phyloP scores from a whole-genome alignment of 495 filamentous ascomycete genomes.

The Penicillium simplicissimum region DNA sequence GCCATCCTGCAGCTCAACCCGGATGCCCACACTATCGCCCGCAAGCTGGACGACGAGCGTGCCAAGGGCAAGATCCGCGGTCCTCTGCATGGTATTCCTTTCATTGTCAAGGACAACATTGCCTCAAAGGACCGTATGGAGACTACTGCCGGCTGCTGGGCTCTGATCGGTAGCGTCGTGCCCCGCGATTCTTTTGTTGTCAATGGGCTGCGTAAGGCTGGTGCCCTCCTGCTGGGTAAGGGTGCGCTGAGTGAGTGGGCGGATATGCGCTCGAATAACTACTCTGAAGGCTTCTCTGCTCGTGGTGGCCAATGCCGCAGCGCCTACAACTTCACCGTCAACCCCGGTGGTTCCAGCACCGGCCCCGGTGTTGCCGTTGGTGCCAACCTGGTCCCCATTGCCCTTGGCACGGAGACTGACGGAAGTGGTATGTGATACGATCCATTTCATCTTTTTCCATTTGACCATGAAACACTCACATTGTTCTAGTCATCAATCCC shows the following conservation, averaged over 20 bases:
- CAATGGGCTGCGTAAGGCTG: conserved; percentile 58
- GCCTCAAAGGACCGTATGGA: conserved; percentile 69
- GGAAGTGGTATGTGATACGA: conserved; percentile 52
- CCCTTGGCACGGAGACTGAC: conserved; percentile 74
- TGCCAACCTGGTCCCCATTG: conserved; percentile 61
- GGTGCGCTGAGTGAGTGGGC: conserved; percentile 74
- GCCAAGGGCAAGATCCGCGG: conserved; percentile 53
- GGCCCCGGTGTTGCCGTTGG: conserved; percentile 64
- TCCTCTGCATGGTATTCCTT: conserved; percentile 70
- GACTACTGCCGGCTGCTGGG: conserved; percentile 60
- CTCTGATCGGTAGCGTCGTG: conserved; percentile 62
- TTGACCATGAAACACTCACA: neutral
- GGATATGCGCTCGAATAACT: conserved; percentile 68
- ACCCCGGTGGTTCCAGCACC: conserved; percentile 65
- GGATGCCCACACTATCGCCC: conserved; percentile 59
- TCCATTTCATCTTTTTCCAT: neutral
- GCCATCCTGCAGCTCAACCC: conserved; percentile 64
- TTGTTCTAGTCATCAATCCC: conserved; percentile 59
- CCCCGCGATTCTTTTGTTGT: conserved; percentile 68
- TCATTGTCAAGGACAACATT: conserved; percentile 76
- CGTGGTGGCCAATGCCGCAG: conserved; percentile 66
- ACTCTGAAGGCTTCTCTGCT: conserved; percentile 67
- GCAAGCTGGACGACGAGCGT: conserved; percentile 59
- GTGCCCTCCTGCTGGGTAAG: conserved; percentile 69
- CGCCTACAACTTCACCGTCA: conserved; percentile 69